A percentile compares a stretch with the other conserved stretches of the same genome.
Evolutionary conservation across 768 basidiomycete species (phyloP).

Genomic region (Asterophora parasitica): DNA sequence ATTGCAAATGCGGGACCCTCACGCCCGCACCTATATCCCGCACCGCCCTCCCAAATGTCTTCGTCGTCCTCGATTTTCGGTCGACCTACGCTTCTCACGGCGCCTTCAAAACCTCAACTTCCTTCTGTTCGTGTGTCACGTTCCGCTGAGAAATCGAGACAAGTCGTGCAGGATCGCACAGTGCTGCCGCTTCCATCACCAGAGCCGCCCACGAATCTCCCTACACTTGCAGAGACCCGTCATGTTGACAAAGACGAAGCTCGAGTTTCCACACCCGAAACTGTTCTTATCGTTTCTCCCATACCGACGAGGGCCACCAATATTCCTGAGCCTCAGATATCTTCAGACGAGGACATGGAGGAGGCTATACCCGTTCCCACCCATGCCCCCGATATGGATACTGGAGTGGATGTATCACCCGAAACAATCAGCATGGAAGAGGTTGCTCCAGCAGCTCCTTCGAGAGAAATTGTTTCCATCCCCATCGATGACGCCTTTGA

Average conservation of each 20-base stretch:
- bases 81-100: conserved; percentile 23
- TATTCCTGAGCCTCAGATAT: background rate
- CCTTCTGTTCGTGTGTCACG: conserved; percentile 4
- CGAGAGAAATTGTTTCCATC: background rate
- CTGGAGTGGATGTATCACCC: background rate
- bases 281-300: background rate
- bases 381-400: background rate
- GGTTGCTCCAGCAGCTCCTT: background rate
- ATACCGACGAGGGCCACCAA: background rate
- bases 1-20: conserved; percentile 56
- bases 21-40: conserved; percentile 12
- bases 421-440: background rate
- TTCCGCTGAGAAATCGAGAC: background rate
- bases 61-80: conserved; percentile 23
- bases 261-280: background rate
- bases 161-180: background rate
- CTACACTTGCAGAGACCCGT: background rate
- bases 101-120: conserved; percentile 6
- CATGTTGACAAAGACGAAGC: background rate
- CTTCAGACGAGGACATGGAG: conserved; percentile 36
- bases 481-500: too few relatives aligned
- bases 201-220: background rate
- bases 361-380: conserved; percentile 22
- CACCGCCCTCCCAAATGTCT: background rate
- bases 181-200: background rate